Percentiles rank a stretch among this genome's conserved stretches.
These are phyloP conservation scores for Pythium coloratum DNA, from an alignment of 352 stramenopile species.

Conservation along the genomic window DNA sequence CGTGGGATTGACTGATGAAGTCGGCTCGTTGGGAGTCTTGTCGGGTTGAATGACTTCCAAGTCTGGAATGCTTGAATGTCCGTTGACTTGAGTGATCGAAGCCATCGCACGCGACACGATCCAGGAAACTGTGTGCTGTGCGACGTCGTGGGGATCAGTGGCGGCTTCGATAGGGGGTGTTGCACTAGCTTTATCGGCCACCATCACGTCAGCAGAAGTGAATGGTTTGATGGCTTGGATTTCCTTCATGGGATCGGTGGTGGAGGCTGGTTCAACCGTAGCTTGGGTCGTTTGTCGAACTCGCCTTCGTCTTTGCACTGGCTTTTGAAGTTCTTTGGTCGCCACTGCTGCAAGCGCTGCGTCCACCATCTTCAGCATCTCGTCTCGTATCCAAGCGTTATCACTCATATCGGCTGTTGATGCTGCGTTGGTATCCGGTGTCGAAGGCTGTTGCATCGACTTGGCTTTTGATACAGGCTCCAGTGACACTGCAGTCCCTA, in stretches of 20 bases:
- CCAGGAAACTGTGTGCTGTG: neutral
- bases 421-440: neutral
- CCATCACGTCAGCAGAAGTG: no score
- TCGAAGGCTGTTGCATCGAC: neutral
- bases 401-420: neutral
- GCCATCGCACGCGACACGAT: conserved; percentile 4
- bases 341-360: neutral
- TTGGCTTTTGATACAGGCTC: neutral
- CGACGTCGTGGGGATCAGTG: neutral
- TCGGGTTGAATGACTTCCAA: neutral
- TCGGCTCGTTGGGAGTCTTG: neutral
- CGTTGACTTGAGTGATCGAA: neutral
- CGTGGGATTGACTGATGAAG: neutral
- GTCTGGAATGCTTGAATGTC: neutral
- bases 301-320: neutral
- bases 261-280: neutral
- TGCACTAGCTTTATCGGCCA: no score
- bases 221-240: no score
- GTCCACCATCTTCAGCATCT: neutral
- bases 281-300: neutral
- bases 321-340: neutral
- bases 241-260: neutral
- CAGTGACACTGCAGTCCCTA: neutral
- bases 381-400: conserved; percentile 1
- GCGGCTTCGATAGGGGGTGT: no score